Percentiles rank a stretch among this genome's conserved stretches.
Evolutionary conservation across 164 flowering plant species (phyloP).

Genomic region (Macadamia tetraphylla): DNA sequence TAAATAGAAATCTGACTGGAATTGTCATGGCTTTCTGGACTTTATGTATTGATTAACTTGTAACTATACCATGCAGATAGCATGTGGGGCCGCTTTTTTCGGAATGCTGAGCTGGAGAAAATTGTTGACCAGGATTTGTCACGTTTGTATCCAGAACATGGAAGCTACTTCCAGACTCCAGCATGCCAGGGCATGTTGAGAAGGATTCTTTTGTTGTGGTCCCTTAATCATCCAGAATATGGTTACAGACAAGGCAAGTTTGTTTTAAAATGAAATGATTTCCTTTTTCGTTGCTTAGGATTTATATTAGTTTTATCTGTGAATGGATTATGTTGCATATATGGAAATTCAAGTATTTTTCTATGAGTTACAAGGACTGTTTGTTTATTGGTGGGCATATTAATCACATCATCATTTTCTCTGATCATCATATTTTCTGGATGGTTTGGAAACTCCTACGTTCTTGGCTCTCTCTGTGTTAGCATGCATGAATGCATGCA

Average conservation of each 20-base stretch:
- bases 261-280: background rate
- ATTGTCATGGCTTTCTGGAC: background rate
- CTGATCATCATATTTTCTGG: background rate
- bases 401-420: background rate
- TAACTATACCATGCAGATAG: slow-evolving; percentile 60
- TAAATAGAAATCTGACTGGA: background rate
- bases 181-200: slow-evolving; percentile 85
- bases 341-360: background rate
- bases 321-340: background rate
- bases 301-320: background rate
- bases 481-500: background rate
- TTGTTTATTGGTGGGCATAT: background rate
- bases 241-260: slow-evolving; percentile 86
- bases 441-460: background rate
- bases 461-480: background rate
- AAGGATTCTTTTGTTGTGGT: slow-evolving; percentile 81
- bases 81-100: slow-evolving; percentile 90
- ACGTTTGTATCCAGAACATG: slow-evolving; percentile 88
- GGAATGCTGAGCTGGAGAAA: slow-evolving; percentile 88
- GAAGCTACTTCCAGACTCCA: slow-evolving; percentile 82
- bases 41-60: background rate
- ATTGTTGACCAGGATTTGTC: slow-evolving; percentile 91
- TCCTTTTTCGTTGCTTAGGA: background rate
- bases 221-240: slow-evolving; percentile 76
- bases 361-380: background rate